A percentile compares a stretch with the other conserved stretches of the same genome.
These are phyloP conservation scores for Colletotrichum tropicale DNA, from an alignment of 2,329 filamentous ascomycete species.

Conservation along the genomic window DNA sequence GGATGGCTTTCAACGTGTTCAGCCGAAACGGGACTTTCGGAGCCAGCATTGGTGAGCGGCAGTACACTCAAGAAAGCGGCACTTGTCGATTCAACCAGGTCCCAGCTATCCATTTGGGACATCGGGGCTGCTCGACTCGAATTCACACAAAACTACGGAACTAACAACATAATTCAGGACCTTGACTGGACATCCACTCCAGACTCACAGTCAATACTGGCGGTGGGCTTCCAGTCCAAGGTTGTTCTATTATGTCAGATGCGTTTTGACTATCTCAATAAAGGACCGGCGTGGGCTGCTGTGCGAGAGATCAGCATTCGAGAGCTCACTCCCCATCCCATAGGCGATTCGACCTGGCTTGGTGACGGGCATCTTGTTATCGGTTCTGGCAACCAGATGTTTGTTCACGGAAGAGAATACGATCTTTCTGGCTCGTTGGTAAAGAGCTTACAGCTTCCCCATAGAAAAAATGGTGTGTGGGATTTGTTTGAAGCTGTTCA, in stretches of 20 bases:
- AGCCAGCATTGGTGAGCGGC: slow-evolving; percentile 80
- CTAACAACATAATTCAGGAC: slow-evolving; percentile 78
- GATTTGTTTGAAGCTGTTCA: slow-evolving; percentile 85
- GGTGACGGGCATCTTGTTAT: slow-evolving; percentile 84
- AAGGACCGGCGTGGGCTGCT: slow-evolving; percentile 86
- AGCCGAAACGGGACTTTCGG: slow-evolving; percentile 76
- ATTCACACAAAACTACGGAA: slow-evolving; percentile 76
- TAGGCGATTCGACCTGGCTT: slow-evolving; percentile 93
- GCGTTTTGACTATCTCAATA: slow-evolving; percentile 89
- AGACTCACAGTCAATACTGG: slow-evolving; percentile 85
- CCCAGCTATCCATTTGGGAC: slow-evolving; percentile 89
- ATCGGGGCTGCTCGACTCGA: slow-evolving; percentile 81
- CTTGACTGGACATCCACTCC: slow-evolving; percentile 95
- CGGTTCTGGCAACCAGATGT: slow-evolving; percentile 89
- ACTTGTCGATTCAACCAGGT: slow-evolving; percentile 75
- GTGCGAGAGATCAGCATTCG: slow-evolving; percentile 83
- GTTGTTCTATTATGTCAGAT: slow-evolving; percentile 85
- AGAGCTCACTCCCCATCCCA: slow-evolving; percentile 84
- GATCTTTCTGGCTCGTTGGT: slow-evolving; percentile 66
- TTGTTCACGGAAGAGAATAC: slow-evolving; percentile 81
- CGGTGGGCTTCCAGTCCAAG: slow-evolving; percentile 89
- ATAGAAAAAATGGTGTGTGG: slow-evolving; percentile 54
- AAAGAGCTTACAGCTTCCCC: slow-evolving; percentile 52
- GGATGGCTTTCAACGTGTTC: slow-evolving; percentile 85
- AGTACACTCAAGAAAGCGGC: slow-evolving; percentile 88